Base-by-base conservation (phyloP, 495 filamentous ascomycete genomes). In the Annulohypoxylon maeteangense region DNA sequence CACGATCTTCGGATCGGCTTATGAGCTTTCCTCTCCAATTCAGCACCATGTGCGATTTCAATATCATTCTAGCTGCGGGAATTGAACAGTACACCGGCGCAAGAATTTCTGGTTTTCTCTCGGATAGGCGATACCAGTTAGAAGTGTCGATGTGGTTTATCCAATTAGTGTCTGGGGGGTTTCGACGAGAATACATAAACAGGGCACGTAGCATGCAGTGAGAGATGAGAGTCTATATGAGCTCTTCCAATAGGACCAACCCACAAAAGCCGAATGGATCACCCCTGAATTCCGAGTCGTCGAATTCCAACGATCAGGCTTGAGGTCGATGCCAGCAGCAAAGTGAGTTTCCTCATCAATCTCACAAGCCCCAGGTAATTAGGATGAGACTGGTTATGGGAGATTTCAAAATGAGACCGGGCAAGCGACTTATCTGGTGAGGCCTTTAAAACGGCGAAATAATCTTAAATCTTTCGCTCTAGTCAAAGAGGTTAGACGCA, bases 1-100 rank as follows among this genome's bases (percentile, higher is more conserved):
- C 27, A 59, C 34, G 23, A 38, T 64, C 40, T 62, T 31, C 25
- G 32, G 64, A 51, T 65, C 64, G 34, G 54, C 60, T 60, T 36
- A 42, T 47, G 22, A 32, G 48, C 45, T 23, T 58, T 62, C 47
- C 10, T 62, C 22, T 61, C 64, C 57, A 18, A 54, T 42, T 38
- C 32, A 27, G 60, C 31, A 50, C 65, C 18, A 44, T 55, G 47
- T 29, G 34, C 55, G 31, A 50, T 22, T 16, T 51, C n/a, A 20
- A 68, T 61, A 20, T 55, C 47, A 16, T 31, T 54, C 29, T n/a
- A 22, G 5, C 50, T 20, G n/a, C 5, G 40, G 20, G 16, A 14
- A 42, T 54, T 32, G 44, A 20, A 12, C 14, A n/a, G 23, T 44
- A 45, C 34, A 53, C 36, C 29, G n/a, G 34, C 65, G 42, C 48